Evolutionary conservation across 495 filamentous ascomycete genomes (phyloP).

Genomic region (Talaromyces wortmannii): DNA sequence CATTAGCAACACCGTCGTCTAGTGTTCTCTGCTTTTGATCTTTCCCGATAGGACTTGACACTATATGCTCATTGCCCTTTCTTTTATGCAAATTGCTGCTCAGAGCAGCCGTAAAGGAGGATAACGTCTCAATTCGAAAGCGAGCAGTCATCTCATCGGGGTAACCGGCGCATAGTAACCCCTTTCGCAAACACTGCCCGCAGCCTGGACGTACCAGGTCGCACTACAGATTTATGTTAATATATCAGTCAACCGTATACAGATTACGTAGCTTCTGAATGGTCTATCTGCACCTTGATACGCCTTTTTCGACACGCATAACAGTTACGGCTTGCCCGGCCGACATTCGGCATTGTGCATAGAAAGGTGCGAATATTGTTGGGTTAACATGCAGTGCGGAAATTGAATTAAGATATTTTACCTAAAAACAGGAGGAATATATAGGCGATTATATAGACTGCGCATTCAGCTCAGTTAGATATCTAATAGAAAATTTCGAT

Average conservation of each 20-base stretch:
- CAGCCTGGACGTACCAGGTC: not conserved
- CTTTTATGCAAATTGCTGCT: not conserved
- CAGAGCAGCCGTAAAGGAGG: not conserved
- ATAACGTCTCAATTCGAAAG: not conserved
- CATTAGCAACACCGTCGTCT: not conserved
- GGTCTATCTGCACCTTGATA: slow-evolving; percentile 2
- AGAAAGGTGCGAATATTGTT: not conserved
- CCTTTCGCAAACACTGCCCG: not conserved
- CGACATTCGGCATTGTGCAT: slow-evolving; percentile 1
- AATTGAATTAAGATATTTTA: no score
- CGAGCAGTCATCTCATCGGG: not conserved
- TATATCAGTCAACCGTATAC: not conserved
- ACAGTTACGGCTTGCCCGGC: slow-evolving; percentile 2
- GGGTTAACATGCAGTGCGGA: no score
- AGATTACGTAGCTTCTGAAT: not conserved
- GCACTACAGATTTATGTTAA: not conserved
- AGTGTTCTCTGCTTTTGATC: not conserved
- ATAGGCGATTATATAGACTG: no score
- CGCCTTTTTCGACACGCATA: slow-evolving; percentile 1
- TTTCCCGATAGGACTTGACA: not conserved
- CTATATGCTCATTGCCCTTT: not conserved
- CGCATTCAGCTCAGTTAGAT: no score
- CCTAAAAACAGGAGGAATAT: no score
- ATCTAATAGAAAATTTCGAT: no score
- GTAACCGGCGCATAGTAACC: not conserved